These are phyloP conservation scores for Coemansia sp. DNA, from an alignment of 371 early-diverging fungal species.

Conservation along the genomic window DNA sequence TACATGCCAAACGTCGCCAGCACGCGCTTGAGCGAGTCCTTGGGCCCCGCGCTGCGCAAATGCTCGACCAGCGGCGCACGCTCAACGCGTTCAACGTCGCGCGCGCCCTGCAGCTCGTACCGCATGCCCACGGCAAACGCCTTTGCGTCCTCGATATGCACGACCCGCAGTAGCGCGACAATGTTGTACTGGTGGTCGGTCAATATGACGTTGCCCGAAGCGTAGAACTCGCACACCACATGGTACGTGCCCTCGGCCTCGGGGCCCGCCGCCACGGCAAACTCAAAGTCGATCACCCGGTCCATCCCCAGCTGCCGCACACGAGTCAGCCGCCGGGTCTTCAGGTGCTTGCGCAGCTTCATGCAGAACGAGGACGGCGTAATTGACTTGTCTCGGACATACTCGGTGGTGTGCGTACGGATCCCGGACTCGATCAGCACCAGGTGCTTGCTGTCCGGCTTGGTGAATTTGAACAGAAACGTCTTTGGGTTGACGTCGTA, in stretches of 20 bases:
- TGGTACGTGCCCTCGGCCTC: slow-evolving; percentile 74
- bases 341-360: slow-evolving; percentile 92
- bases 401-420: slow-evolving; percentile 90
- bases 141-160: slow-evolving; percentile 72
- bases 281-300: slow-evolving; percentile 91
- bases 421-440: slow-evolving; percentile 93
- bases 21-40: slow-evolving; percentile 76
- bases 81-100: slow-evolving; percentile 64
- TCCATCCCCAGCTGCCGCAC: slow-evolving; percentile 90
- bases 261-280: slow-evolving; percentile 62
- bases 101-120: slow-evolving; percentile 54
- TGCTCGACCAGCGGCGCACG: slow-evolving; percentile 56
- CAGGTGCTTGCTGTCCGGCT: slow-evolving; percentile 85
- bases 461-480: slow-evolving; percentile 90
- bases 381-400: slow-evolving; percentile 77
- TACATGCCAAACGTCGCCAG: slow-evolving; percentile 66
- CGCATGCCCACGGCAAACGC: slow-evolving; percentile 79
- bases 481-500: slow-evolving; percentile 93
- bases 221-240: slow-evolving; percentile 93
- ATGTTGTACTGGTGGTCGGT: slow-evolving; percentile 88
- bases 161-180: slow-evolving; percentile 80
- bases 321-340: slow-evolving; percentile 75
- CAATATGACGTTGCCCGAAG: slow-evolving; percentile 94
- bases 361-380: slow-evolving; percentile 87
- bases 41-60: slow-evolving; percentile 62